phyloP scores from a whole-genome alignment of 805 yeast species.

The Wickerhamiella musiphila region DNA sequence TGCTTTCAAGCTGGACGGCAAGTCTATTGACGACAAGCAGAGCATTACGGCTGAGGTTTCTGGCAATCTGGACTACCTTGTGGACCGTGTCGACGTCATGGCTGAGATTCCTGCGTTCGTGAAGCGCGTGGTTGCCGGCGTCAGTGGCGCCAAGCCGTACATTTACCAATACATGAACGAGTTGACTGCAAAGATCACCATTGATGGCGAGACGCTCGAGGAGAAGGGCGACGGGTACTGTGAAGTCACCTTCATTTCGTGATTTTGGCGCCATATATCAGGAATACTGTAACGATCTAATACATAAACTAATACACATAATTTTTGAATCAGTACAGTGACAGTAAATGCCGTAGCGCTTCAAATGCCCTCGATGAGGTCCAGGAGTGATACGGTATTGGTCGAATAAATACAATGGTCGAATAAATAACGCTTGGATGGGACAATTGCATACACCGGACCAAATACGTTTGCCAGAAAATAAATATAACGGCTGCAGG shows the following conservation, averaged over 20 bases:
- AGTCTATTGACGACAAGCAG: conserved; percentile 28
- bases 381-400: too few species aligned
- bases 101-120: conserved; percentile 90
- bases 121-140: conserved; percentile 81
- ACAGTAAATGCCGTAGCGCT: too few species aligned
- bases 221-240: conserved; percentile 55
- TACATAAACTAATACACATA: too few species aligned
- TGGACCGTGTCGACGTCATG: conserved; percentile 95
- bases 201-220: conserved; percentile 24
- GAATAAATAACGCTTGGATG: too few species aligned
- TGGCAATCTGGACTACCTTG: conserved; percentile 45
- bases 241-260: conserved; percentile 65
- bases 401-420: too few species aligned
- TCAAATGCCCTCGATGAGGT: too few species aligned
- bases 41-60: conserved; percentile 30
- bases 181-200: conserved; percentile 29
- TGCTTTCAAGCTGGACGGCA: conserved; percentile 38
- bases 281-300: too few species aligned
- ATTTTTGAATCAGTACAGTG: too few species aligned
- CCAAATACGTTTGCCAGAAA: too few species aligned
- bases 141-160: conserved; percentile 92
- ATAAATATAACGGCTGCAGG: too few species aligned
- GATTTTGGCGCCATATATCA: too few species aligned
- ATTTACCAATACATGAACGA: conserved; percentile 79
- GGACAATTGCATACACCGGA: too few species aligned